Percentiles rank a stretch among this genome's conserved stretches.
These are phyloP conservation scores for Thuja plicata DNA, from an alignment of 83 land plant genomes.

Conservation along the genomic window DNA sequence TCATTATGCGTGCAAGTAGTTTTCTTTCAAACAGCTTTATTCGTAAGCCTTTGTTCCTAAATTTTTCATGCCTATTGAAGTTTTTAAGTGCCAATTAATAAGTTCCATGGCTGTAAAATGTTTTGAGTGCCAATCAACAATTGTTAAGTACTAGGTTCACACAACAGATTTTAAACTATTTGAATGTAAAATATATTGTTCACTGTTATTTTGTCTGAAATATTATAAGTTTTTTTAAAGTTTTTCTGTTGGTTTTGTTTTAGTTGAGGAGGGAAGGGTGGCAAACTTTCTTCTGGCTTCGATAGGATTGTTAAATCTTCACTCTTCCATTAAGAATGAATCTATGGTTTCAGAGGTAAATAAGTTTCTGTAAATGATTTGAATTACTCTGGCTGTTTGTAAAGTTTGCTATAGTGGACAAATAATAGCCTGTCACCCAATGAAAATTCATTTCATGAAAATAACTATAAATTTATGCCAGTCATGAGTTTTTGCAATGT, in stretches of 20 bases:
- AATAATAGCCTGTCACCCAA: background rate
- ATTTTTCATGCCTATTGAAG: background rate
- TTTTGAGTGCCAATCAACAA: background rate
- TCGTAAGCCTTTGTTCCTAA: conserved; percentile 37
- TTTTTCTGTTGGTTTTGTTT: background rate
- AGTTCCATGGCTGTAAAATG: background rate
- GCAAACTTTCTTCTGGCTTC: conserved; percentile 65
- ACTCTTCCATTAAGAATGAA: conserved; percentile 35
- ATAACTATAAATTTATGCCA: background rate
- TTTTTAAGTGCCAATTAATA: background rate
- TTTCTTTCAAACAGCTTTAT: conserved; percentile 77
- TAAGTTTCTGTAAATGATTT: background rate
- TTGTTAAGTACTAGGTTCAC: background rate
- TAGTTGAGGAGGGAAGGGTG: conserved; percentile 74
- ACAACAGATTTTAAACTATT: background rate
- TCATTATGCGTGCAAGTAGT: conserved; percentile 54
- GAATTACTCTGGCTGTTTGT: background rate
- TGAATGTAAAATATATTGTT: background rate
- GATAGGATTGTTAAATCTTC: conserved; percentile 29
- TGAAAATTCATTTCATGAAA: background rate
- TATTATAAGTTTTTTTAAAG: background rate
- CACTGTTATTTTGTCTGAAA: background rate
- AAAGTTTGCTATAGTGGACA: background rate
- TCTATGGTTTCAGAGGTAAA: conserved; percentile 25
- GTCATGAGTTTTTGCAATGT: background rate